phyloP scores from a whole-genome alignment of 2,329 filamentous ascomycete species.

The Xylaria sp. region DNA sequence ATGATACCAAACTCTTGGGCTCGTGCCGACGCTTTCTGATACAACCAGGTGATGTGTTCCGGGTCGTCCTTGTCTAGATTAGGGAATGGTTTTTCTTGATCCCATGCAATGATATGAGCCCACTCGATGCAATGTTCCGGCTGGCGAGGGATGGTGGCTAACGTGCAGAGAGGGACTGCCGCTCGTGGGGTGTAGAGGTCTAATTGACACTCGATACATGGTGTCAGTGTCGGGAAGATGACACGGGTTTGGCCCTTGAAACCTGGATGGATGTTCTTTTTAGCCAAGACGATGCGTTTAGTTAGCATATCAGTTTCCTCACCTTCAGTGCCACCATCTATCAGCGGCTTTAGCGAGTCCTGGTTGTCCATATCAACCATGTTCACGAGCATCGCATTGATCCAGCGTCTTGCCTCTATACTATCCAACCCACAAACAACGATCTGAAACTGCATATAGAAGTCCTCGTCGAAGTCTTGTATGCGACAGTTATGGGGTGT shows the following conservation, averaged over 20 bases:
- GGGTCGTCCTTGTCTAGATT: slow-evolving; percentile 93
- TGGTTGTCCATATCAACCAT: slow-evolving; percentile 85
- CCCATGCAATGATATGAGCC: slow-evolving; percentile 98
- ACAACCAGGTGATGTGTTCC: slow-evolving; percentile 97
- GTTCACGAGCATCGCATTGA: slow-evolving; percentile 89
- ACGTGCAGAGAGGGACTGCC: slow-evolving; percentile 94
- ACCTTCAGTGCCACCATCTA: slow-evolving; percentile 96
- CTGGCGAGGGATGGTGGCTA: slow-evolving; percentile 94
- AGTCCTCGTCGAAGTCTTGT: slow-evolving; percentile 94
- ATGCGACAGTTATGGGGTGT: slow-evolving; percentile 94
- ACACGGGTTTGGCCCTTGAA: slow-evolving; percentile 98
- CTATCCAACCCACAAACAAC: slow-evolving; percentile 95
- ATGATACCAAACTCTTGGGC: slow-evolving; percentile 88
- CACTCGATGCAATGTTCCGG: slow-evolving; percentile 98
- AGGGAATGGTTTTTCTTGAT: slow-evolving; percentile 81
- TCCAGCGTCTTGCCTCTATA: slow-evolving; percentile 97
- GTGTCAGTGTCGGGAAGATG: slow-evolving; percentile 88
- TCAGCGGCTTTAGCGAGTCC: slow-evolving; percentile 88
- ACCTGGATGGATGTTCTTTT: slow-evolving; percentile 53
- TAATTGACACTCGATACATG: slow-evolving; percentile 96
- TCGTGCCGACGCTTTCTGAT: slow-evolving; percentile 79
- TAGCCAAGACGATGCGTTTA: slow-evolving; percentile 9
- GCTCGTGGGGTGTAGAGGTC: slow-evolving; percentile 98
- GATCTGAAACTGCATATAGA: slow-evolving; percentile 96
- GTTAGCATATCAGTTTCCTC: slow-evolving; percentile 25